Conservation (phyloP, 495 filamentous ascomycete genomes). For the Acidiella bohemica region DNA sequence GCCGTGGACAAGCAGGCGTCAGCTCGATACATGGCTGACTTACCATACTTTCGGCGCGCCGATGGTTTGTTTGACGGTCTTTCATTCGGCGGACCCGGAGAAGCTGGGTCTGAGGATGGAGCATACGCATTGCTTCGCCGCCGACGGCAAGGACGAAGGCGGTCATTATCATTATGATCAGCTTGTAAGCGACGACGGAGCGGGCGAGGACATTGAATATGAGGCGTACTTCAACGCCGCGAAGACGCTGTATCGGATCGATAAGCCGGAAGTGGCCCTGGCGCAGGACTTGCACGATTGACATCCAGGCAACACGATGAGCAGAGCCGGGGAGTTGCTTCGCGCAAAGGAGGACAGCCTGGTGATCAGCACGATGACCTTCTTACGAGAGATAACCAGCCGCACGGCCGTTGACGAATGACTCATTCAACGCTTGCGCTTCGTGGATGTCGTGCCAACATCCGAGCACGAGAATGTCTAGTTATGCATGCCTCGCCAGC, state of each 20-base stretch:
- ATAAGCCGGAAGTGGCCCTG: constrained; percentile 7
- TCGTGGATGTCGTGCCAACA: no score
- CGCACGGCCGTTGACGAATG: no score
- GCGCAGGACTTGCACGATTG: constrained; percentile 11
- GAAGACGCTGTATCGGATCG: constrained; percentile 13
- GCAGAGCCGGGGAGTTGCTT: no score
- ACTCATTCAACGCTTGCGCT: no score
- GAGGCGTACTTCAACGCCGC: constrained; percentile 17
- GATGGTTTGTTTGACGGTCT: constrained; percentile 16
- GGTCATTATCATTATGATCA: constrained; percentile 17
- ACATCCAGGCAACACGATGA: no score
- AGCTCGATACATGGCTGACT: constrained; percentile 13
- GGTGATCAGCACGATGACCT: no score
- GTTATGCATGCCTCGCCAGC: no score
- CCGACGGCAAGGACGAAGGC: constrained; percentile 10
- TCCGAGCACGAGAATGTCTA: no score
- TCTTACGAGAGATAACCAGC: no score
- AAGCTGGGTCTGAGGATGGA: constrained; percentile 16
- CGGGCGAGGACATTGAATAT: constrained; percentile 13
- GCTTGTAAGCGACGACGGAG: background rate
- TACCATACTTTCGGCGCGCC: constrained; percentile 14
- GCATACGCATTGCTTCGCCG: constrained; percentile 17
- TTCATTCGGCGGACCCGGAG: constrained; percentile 16
- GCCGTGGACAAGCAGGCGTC: constrained; percentile 6
- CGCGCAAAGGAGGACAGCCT: no score